Evolutionary conservation across 106 monocot species (phyloP).

Genomic region (Dioscorea dumetorum): DNA sequence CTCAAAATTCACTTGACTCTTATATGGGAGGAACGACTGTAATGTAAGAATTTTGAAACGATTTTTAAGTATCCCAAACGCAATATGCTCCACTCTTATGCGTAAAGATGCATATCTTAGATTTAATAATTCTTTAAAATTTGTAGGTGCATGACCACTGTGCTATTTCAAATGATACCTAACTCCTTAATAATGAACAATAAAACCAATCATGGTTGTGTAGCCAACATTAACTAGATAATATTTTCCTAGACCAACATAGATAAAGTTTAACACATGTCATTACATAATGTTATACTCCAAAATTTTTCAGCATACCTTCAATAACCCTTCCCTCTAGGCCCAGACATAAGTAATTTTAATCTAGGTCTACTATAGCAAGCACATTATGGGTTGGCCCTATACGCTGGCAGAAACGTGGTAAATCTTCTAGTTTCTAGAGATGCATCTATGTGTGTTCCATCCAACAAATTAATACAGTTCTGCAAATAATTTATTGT

Average conservation of each 20-base stretch:
- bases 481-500: not conserved
- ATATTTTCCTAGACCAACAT: not conserved
- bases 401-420: not conserved
- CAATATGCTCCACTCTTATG: not conserved
- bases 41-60: not conserved
- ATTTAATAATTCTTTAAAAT: conserved; percentile 1
- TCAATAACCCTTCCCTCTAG: not conserved
- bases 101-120: not conserved
- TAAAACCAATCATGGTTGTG: not conserved
- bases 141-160: no score
- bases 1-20: not conserved
- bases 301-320: not conserved
- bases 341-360: conserved; percentile 1
- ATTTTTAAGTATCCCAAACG: not conserved
- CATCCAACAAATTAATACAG: not conserved
- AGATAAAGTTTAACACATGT: not conserved
- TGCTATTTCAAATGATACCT: conserved; percentile 5
- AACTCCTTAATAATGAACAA: not conserved
- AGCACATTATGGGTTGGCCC: not conserved
- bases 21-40: not conserved
- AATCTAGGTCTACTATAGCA: not conserved
- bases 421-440: not conserved
- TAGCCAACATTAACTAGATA: not conserved
- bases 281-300: no score
- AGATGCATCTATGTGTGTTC: not conserved